A percentile compares a stretch with the other conserved stretches of the same genome.
Evolutionary conservation across 495 filamentous ascomycete genomes (phyloP).

Genomic region (Hypoxylon cercidicola): DNA sequence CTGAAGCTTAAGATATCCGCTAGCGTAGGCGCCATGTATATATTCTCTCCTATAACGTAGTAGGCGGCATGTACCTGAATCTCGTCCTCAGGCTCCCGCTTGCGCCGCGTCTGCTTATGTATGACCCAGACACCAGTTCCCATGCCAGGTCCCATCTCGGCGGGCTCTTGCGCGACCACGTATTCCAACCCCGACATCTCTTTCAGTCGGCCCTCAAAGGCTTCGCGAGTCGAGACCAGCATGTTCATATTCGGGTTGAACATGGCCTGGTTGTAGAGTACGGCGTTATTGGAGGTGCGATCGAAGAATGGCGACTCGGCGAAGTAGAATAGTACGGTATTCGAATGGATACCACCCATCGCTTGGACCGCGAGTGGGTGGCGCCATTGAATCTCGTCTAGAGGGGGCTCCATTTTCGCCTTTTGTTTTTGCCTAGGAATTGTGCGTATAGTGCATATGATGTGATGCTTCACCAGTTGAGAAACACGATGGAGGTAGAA

Average conservation of each 20-base stretch:
- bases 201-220: conserved; percentile 79
- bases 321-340: conserved; percentile 89
- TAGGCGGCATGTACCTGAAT: conserved; percentile 79
- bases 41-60: conserved; percentile 83
- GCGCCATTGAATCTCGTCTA: conserved; percentile 85
- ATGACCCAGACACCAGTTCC: conserved; percentile 89
- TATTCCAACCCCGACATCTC: conserved; percentile 87
- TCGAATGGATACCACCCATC: conserved; percentile 68
- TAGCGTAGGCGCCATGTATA: conserved; percentile 89
- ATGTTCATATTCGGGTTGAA: conserved; percentile 70
- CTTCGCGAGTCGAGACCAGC: conserved; percentile 73
- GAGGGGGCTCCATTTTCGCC: conserved; percentile 61
- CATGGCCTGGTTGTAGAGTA: conserved; percentile 77
- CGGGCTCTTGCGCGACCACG: conserved; percentile 79
- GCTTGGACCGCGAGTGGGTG: conserved; percentile 67
- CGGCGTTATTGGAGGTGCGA: conserved; percentile 84
- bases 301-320: conserved; percentile 92
- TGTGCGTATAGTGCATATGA: not conserved
- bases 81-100: conserved; percentile 69
- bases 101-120: conserved; percentile 82
- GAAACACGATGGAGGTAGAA: not conserved
- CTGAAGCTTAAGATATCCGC: conserved; percentile 79
- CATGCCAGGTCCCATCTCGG: conserved; percentile 69
- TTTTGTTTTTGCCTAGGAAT: not conserved
- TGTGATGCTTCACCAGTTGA: not conserved